These are phyloP conservation scores for Leccinum imitatum DNA, from an alignment of 768 basidiomycete genomes.

Conservation along the genomic window DNA sequence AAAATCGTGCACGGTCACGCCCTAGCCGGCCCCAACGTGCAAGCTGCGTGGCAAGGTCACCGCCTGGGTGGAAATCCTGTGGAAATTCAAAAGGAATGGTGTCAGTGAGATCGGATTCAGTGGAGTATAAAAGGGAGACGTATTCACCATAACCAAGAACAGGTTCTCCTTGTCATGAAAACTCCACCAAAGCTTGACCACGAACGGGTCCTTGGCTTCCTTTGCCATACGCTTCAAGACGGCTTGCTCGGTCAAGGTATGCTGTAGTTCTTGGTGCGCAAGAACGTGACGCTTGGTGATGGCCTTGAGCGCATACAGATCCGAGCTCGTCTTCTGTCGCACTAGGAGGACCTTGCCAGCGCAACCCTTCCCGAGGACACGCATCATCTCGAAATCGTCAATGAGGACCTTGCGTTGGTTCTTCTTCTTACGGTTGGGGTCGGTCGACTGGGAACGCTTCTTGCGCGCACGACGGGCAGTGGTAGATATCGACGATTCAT, in stretches of 20 bases:
- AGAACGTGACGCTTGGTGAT: slow-evolving; percentile 97
- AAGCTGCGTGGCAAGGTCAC: slow-evolving; percentile 96
- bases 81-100: slow-evolving; percentile 13
- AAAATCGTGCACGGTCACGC: slow-evolving; percentile 92
- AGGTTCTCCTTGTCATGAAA: slow-evolving; percentile 98
- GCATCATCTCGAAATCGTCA: slow-evolving; percentile 96
- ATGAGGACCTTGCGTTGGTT: slow-evolving; percentile 69
- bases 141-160: slow-evolving; percentile 87
- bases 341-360: slow-evolving; percentile 96
- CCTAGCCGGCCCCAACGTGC: slow-evolving; percentile 94
- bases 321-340: slow-evolving; percentile 66
- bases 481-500: slow-evolving; percentile 72
- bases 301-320: slow-evolving; percentile 92
- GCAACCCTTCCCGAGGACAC: slow-evolving; percentile 95
- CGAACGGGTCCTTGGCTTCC: slow-evolving; percentile 85
- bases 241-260: slow-evolving; percentile 94
- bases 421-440: slow-evolving; percentile 54
- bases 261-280: slow-evolving; percentile 93
- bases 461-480: slow-evolving; percentile 48
- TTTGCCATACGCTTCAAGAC: slow-evolving; percentile 94
- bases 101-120: slow-evolving; percentile 11
- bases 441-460: slow-evolving; percentile 51
- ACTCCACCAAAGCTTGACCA: slow-evolving; percentile 94
- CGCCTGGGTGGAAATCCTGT: slow-evolving; percentile 92
- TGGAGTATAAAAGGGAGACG: slow-evolving; percentile 17